Evolutionary conservation across 139 green algal species (phyloP), one percentile per base, ranked within the genome.

Genomic region (Picochlorum costavermella): DNA sequence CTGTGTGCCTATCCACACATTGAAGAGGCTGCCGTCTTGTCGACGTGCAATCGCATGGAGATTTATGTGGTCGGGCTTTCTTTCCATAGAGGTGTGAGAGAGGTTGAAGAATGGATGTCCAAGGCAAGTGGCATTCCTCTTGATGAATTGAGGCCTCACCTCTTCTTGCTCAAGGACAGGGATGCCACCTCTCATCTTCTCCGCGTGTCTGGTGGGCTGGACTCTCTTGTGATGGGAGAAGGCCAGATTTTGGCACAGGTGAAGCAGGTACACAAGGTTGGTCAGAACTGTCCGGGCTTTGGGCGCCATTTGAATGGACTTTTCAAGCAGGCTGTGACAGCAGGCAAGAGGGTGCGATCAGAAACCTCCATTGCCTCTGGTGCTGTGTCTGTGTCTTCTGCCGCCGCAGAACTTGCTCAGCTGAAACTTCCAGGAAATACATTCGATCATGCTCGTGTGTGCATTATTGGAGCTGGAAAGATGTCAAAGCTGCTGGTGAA

Each of bases 11-110:
- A 87, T 70, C 94, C 94, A 0, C 94, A 99, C 76, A 93, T 99
- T 20, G 92, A 98, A 78, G 94, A 99, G 81, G 94, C 94, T 1
- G 94, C 75, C 4, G 86, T 98, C 29, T 79, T 99, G 29, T 96
- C 86, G 26, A 99, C 94, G 17, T 99, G 94, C 85, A 99, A 99
- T 81, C 86, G 94, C 51, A 95, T 99, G 91, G 94, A 99, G 82
- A 79, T 99, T 5, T 98, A 98, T 62, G 84, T 95, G 3, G 87
- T 97, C n/a, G 94, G 79, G 2, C 75, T 96, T 8, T 92, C 80
- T 20, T 98, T 87, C 81, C 87, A 99, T 76, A 70, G 92, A 6
- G 92, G 89, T 31, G 90, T 96, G 28, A 75, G 84, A 5, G 92
- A 99, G 80, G 87, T 98, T 1, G 92, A 96, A 74, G 91, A 98